Evolutionary conservation across 1,284 basidiomycete genomes (phyloP), one percentile per base, ranked within the genome.

Genomic region (Anthracocystis panici-leucophaei): DNA sequence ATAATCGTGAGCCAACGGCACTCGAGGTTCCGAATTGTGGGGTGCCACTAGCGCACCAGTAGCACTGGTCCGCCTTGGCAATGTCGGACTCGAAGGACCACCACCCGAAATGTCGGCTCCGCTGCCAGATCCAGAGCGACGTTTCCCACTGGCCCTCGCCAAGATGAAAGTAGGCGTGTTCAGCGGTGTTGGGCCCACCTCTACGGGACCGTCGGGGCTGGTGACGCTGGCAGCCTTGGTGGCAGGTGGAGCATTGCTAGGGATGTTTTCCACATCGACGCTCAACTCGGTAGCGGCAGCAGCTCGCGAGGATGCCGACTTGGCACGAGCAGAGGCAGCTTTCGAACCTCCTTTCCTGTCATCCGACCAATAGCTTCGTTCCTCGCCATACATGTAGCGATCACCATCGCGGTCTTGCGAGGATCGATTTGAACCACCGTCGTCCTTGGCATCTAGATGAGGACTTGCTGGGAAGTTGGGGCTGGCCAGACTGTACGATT

Each of bases 1-100:
- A 25, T 83, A 82, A 51, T 85, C 83, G 55, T 82, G 77, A 7
- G 82, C 75, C 5, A 85, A 62, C 5, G 81, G 82, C 21, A 85
- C 80, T 12, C 76, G 67, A n/a, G 81, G 79, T 25, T 75, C 73
- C 41, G 76, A 64, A 38, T 75, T 70, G 57, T 79, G 70, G 20
- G 83, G 82, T 11, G 80, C 81, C 0, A 82, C 81, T 11, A 83
- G 42, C 2, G 82, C 82, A 25, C 82, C 83, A 21, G 80, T 82
- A 1, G 80, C 70, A 23, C 72, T 77, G 2, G 72, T 71, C n/a
- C 78, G 54, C n/a, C 77, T 50, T 9, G 79, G 79, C 23, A 81
- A 21, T 0, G 77, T 79, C 6, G 79, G 79, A 25, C 72, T 75
- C 6, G 62, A 64, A 6, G 77, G 79, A 7, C 68, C 75, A 14